Evolutionary conservation across 2,329 filamentous ascomycete genomes (phyloP).

Genomic region (Calonectria fujianensis): DNA sequence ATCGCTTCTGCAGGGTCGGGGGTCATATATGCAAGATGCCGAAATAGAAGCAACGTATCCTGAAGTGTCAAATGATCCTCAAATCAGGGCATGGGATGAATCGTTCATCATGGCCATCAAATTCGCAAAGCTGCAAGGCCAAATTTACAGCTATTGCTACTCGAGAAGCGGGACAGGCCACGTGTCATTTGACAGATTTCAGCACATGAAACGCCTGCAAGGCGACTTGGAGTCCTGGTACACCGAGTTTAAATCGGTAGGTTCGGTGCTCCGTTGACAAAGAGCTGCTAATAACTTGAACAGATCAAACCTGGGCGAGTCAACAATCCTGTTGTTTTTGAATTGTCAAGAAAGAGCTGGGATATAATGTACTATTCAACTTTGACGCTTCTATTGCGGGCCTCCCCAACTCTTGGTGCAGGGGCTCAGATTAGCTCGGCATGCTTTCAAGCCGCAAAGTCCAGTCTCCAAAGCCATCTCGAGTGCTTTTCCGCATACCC

Average conservation of each 20-base stretch:
- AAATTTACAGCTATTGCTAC: slow-evolving; percentile 35
- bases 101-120: slow-evolving; percentile 40
- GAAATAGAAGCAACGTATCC: slow-evolving; percentile 45
- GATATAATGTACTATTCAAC: slow-evolving; percentile 51
- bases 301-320: slow-evolving; percentile 42
- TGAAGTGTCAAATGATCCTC: slow-evolving; percentile 16
- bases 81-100: slow-evolving; percentile 40
- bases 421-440: slow-evolving; percentile 41
- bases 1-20: slow-evolving; percentile 42
- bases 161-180: background rate
- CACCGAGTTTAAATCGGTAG: slow-evolving; percentile 37
- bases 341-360: slow-evolving; percentile 41
- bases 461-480: slow-evolving; percentile 42
- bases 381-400: slow-evolving; percentile 42
- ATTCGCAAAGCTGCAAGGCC: slow-evolving; percentile 39
- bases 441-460: slow-evolving; percentile 46
- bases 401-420: slow-evolving; percentile 36
- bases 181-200: slow-evolving; percentile 20
- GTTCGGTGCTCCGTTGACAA: background rate
- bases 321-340: slow-evolving; percentile 21
- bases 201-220: slow-evolving; percentile 35
- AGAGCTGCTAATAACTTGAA: background rate
- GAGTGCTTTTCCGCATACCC: slow-evolving; percentile 44
- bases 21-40: slow-evolving; percentile 45
- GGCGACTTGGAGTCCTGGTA: slow-evolving; percentile 42